These are phyloP conservation scores for Cicer bijugum DNA, from an alignment of 306 rosid species.

Conservation along the genomic window DNA sequence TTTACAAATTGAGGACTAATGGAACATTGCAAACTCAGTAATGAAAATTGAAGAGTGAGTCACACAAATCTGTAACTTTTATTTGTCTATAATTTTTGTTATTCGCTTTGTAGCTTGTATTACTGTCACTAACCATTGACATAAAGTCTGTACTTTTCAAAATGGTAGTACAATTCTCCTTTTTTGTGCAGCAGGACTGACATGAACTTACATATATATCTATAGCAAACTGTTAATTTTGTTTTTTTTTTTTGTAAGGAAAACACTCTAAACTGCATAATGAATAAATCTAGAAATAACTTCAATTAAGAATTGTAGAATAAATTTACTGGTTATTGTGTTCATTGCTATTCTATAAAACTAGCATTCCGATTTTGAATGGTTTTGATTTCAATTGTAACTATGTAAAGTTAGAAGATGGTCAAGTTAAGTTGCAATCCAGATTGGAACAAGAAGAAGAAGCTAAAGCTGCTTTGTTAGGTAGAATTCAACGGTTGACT, in stretches of 20 bases:
- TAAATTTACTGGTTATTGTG: conserved; percentile 20
- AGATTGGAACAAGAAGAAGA: conserved; percentile 99
- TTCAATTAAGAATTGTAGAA: conserved; percentile 27
- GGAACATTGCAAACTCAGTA: not conserved
- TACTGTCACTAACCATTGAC: conserved; percentile 14
- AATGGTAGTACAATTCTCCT: not conserved
- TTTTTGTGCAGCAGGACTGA: not conserved
- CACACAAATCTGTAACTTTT: not conserved
- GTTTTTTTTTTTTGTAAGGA: not conserved
- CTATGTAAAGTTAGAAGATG: conserved; percentile 85
- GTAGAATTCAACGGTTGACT: conserved; percentile 95
- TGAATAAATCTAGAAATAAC: conserved; percentile 24
- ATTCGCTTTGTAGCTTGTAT: conserved; percentile 12
- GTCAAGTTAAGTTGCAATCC: conserved; percentile 89
- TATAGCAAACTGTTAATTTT: not conserved
- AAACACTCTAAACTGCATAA: not conserved
- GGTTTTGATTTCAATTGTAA: conserved; percentile 46
- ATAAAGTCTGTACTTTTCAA: not conserved
- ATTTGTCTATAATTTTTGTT: not conserved
- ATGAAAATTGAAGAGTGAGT: not conserved
- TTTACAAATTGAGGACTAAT: not conserved
- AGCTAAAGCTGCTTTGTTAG: conserved; percentile 91
- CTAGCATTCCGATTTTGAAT: conserved; percentile 50
- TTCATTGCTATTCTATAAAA: conserved; percentile 25
- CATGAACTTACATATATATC: conserved; percentile 25